Evolutionary conservation across 2,329 filamentous ascomycete genomes (phyloP).

Genomic region (Nakataea oryzae): DNA sequence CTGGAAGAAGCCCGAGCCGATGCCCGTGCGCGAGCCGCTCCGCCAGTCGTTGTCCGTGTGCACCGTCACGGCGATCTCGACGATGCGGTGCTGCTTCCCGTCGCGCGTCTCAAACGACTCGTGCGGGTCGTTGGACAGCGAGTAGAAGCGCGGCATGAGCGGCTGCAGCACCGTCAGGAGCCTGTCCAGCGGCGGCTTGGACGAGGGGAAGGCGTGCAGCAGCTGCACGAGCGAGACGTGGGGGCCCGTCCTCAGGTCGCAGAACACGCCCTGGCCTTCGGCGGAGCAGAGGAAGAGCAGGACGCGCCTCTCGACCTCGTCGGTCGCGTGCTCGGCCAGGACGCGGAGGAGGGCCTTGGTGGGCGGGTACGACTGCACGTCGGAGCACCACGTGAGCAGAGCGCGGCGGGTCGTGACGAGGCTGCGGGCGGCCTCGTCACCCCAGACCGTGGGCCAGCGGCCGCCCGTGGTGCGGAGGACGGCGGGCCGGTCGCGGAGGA

Average conservation of each 20-base stretch:
- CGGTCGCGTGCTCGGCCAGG: conserved; percentile 73
- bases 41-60: conserved; percentile 80
- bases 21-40: conserved; percentile 62
- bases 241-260: conserved; percentile 83
- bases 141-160: conserved; percentile 97
- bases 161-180: conserved; percentile 73
- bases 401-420: conserved; percentile 85
- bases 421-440: conserved; percentile 74
- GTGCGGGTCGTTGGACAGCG: conserved; percentile 89
- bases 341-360: conserved; percentile 80
- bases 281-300: conserved; percentile 77
- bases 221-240: conserved; percentile 80
- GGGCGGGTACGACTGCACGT: conserved; percentile 85
- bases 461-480: conserved; percentile 69
- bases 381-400: conserved; percentile 90
- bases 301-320: conserved; percentile 79
- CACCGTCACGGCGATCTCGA: conserved; percentile 95
- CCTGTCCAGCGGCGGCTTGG: conserved; percentile 75
- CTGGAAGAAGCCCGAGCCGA: conserved; percentile 90
- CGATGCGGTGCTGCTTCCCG: conserved; percentile 62
- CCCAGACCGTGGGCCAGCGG: conserved; percentile 97
- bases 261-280: conserved; percentile 87
- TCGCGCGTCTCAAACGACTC: conserved; percentile 57
- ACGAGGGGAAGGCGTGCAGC: conserved; percentile 82
- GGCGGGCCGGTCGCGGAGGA: conserved; percentile 74